These are phyloP conservation scores for Apiotrichum brassicae DNA, from an alignment of 1,284 basidiomycete species.

Conservation along the genomic window DNA sequence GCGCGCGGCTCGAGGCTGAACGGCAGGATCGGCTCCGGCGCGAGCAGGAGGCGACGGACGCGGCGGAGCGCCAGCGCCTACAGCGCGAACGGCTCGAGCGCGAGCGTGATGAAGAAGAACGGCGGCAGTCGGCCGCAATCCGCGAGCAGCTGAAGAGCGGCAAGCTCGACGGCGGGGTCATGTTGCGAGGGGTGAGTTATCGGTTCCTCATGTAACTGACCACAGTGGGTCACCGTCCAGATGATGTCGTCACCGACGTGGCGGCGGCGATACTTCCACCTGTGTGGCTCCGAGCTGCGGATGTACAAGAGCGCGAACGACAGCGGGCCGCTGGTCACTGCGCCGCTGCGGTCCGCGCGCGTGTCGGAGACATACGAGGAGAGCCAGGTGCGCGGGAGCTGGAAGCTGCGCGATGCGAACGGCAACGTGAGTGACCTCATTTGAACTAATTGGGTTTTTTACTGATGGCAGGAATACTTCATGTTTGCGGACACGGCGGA, in stretches of 20 bases:
- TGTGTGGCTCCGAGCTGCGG: conserved; percentile 25
- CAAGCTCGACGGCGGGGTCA: conserved; percentile 26
- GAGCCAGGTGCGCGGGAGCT: conserved; percentile 39
- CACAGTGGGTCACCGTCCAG: conserved; percentile 41
- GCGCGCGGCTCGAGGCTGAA: background rate
- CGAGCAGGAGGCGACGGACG: background rate
- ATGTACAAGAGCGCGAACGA: conserved; percentile 28
- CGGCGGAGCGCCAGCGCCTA: conserved; percentile 3
- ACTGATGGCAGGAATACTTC: conserved; percentile 28
- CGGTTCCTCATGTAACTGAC: background rate
- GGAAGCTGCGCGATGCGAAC: conserved; percentile 26
- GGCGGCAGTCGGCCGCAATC: conserved; percentile 2
- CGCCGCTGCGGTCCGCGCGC: background rate
- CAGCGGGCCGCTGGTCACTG: conserved; percentile 1
- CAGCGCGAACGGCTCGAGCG: background rate
- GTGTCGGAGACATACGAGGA: conserved; percentile 33
- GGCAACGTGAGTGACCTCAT: conserved; percentile 24
- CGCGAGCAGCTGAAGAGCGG: conserved; percentile 7
- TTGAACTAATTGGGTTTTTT: too few relatives aligned
- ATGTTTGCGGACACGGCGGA: conserved; percentile 39
- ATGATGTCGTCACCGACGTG: conserved; percentile 32
- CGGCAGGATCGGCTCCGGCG: conserved; percentile 5
- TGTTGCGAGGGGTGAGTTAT: conserved; percentile 40
- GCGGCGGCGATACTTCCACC: conserved; percentile 39
- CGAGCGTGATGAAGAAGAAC: background rate